A percentile compares a stretch with the other conserved stretches of the same genome.
Conservation (phyloP, 163 green algal genomes). For the Prototheca wickerhamii region DNA sequence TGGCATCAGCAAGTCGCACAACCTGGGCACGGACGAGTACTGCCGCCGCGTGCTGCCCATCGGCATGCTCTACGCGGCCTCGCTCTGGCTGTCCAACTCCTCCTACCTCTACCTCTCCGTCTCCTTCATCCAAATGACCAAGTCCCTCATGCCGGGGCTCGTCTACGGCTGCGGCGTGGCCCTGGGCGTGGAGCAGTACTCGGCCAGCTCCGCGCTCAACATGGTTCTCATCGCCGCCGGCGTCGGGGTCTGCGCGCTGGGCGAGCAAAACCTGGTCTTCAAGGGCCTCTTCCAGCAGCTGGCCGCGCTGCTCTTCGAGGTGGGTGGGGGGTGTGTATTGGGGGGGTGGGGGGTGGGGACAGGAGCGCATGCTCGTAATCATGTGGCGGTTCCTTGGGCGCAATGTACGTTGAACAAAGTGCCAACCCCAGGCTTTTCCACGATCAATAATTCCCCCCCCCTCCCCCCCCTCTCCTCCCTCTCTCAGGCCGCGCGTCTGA, state of each 20-base stretch:
- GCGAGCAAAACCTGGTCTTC: slow-evolving; percentile 74
- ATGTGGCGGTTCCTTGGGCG: too few relatives aligned
- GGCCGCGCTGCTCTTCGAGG: slow-evolving; percentile 70
- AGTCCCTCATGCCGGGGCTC: slow-evolving; percentile 59
- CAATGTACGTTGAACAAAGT: too few relatives aligned
- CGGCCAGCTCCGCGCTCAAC: slow-evolving; percentile 37
- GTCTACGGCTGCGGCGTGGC: slow-evolving; percentile 51
- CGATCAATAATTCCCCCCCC: neutral
- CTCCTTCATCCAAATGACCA: slow-evolving; percentile 80
- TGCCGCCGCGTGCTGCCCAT: slow-evolving; percentile 70
- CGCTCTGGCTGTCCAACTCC: slow-evolving; percentile 74
- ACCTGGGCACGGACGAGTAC: slow-evolving; percentile 20
- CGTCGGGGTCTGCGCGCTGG: slow-evolving; percentile 73
- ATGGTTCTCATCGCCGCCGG: slow-evolving; percentile 86
- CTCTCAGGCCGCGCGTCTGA: slow-evolving; percentile 52
- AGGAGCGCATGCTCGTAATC: too few relatives aligned
- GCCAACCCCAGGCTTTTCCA: too few relatives aligned
- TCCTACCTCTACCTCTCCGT: slow-evolving; percentile 75
- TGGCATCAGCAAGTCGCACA: slow-evolving; percentile 31
- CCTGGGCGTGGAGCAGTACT: slow-evolving; percentile 34
- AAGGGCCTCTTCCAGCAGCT: slow-evolving; percentile 80
- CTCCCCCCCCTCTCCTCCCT: neutral
- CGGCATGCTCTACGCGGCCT: slow-evolving; percentile 61
- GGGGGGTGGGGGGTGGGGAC: too few relatives aligned
- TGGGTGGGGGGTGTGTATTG: neutral